Percentiles rank a stretch among this genome's conserved stretches.
These are phyloP conservation scores for Cenchrus americanus DNA, from an alignment of 176 grass and related monocot species.

Conservation along the genomic window DNA sequence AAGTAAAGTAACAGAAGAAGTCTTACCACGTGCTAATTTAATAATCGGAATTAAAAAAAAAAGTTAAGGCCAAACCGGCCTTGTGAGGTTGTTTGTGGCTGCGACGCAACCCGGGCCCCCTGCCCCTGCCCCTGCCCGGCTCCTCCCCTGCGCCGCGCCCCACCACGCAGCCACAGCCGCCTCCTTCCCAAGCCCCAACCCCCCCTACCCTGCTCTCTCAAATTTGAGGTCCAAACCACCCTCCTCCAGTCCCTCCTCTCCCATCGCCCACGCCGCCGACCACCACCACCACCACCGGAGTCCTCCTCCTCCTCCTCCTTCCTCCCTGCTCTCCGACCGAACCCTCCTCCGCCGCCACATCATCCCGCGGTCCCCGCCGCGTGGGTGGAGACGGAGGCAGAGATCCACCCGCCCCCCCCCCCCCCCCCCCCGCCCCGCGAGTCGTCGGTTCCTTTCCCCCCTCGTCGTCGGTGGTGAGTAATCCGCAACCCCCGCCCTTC, in stretches of 20 bases:
- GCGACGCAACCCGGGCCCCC: neutral
- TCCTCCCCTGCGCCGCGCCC: neutral
- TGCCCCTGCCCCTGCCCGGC: no score
- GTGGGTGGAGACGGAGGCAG: neutral
- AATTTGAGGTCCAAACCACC: slow-evolving; percentile 37
- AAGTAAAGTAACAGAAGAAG: no score
- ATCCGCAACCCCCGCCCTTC: neutral
- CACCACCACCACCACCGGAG: neutral
- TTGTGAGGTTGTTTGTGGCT: slow-evolving; percentile 16
- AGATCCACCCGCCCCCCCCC: neutral
- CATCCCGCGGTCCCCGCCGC: no score
- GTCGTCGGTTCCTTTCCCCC: neutral
- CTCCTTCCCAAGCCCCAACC: no score
- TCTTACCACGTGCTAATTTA: neutral
- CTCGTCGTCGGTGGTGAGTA: slow-evolving; percentile 15
- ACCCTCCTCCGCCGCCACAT: neutral
- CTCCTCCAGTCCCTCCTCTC: no score
- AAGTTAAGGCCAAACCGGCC: neutral
- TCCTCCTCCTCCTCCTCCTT: no score
- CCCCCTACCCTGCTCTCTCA: slow-evolving; percentile 5
- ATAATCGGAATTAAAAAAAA: neutral
- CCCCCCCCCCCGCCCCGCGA: no score
- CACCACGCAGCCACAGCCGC: neutral
- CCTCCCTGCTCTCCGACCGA: neutral
- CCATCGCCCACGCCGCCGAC: neutral